Base-by-base conservation (phyloP, 768 basidiomycete species). In the Boletus fagicola region DNA sequence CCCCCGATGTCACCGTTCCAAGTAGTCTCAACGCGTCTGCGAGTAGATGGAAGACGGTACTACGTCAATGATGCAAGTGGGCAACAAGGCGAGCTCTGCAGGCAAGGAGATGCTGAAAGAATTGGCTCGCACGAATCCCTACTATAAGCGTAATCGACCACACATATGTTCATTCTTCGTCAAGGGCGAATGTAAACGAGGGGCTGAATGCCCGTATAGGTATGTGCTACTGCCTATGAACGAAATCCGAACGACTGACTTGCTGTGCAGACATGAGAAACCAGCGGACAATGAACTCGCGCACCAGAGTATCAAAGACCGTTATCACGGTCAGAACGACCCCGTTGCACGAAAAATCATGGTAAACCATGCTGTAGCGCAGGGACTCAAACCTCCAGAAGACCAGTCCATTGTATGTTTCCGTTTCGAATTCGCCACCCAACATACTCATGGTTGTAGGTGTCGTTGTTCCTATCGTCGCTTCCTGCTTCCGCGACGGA, bases 41-140 rank as follows among this genome's bases (percentile, higher is more conserved):
- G 66, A 20, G 26, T 59, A 93, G 89, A 80, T 94, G 68, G 83
- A 83, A 18, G 88, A 72, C 8, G 88, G 20, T 77, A 85, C 67
- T 3, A 85, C 85, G 65, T 86, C 88, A 20, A 78, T 83, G 38
- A 71, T 88, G 54, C 83, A 81, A 61, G 45, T 72, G 12, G 76
- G 80, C 51, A 78, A 86, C 35, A 79, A 83, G 24, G 80, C 91
- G 9, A 81, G 80, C 26, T 84, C 88, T 22, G 92, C 91, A 4
- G 94, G 93, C 26, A 94, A 95, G 72, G 97, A 99, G 67, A 95
- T 98, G 92, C 76, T 99, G 53, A 98, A 98, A 75, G 85, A 90
- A 61, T 76, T 99, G 12, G 97, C 97, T 24, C 83, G 96, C 62
- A 92, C 91, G 31, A 96, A 98, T 66, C 97, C 97, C 0, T 94